These are phyloP conservation scores for Pleurotus giganteus DNA, from an alignment of 768 basidiomycete genomes.

Conservation along the genomic window DNA sequence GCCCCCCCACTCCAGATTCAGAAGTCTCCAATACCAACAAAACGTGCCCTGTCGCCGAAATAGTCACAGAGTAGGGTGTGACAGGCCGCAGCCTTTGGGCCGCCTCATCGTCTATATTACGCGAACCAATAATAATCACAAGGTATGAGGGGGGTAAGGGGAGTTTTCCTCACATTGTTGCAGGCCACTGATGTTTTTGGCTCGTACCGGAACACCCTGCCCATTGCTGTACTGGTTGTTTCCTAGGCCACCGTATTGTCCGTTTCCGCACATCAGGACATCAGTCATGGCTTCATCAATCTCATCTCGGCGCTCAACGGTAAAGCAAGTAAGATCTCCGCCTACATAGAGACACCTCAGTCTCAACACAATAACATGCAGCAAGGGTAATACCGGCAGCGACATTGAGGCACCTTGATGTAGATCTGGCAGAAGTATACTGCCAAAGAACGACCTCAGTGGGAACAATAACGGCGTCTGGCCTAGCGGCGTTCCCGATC, in stretches of 20 bases:
- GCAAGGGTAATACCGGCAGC: conserved; percentile 46
- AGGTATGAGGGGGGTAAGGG: neutral
- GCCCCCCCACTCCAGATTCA: conserved; percentile 41
- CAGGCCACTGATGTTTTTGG: conserved; percentile 79
- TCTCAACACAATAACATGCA: neutral
- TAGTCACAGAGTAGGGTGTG: conserved; percentile 55
- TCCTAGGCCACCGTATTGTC: conserved; percentile 79
- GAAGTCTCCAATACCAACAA: conserved; percentile 68
- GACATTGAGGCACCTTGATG: conserved; percentile 62
- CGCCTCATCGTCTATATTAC: conserved; percentile 59
- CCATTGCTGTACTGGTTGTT: conserved; percentile 67
- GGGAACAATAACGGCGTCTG: conserved; percentile 74
- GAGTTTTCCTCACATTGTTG: conserved; percentile 80
- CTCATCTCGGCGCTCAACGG: conserved; percentile 50
- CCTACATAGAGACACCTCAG: conserved; percentile 34
- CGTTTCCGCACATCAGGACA: conserved; percentile 78
- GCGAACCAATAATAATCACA: conserved; percentile 9
- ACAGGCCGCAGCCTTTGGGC: conserved; percentile 62
- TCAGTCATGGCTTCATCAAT: conserved; percentile 30
- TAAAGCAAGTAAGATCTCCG: conserved; percentile 77
- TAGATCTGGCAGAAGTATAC: conserved; percentile 44
- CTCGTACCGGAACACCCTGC: conserved; percentile 66
- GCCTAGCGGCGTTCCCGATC: conserved; percentile 57
- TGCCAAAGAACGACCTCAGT: conserved; percentile 81
- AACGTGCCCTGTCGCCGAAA: conserved; percentile 77